Conservation (phyloP, 2,329 filamentous ascomycete genomes). For the Penicillium italicum region DNA sequence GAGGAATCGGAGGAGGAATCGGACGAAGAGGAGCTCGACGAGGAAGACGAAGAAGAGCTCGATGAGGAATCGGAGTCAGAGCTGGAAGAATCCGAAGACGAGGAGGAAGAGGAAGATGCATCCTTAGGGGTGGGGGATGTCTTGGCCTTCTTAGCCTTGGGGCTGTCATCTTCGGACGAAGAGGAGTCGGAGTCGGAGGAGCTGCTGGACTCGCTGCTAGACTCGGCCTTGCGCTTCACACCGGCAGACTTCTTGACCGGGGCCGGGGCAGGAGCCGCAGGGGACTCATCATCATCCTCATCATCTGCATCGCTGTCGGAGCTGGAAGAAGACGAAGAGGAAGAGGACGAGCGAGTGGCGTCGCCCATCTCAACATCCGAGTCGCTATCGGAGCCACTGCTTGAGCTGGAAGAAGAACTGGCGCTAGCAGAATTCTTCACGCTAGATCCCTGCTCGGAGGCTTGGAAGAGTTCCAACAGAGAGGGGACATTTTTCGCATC, state of each 20-base stretch:
- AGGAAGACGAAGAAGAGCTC: conserved; percentile 19
- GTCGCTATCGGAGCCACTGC: conserved; percentile 30
- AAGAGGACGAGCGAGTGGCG: conserved; percentile 30
- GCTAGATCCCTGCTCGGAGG: conserved; percentile 15
- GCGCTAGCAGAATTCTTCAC: conserved; percentile 19
- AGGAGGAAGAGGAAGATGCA: conserved; percentile 31
- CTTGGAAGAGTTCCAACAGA: conserved; percentile 31
- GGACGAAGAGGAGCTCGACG: conserved; percentile 18
- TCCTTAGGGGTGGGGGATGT: conserved; percentile 29
- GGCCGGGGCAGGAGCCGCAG: conserved; percentile 31
- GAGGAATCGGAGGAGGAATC: conserved; percentile 13
- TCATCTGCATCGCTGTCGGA: conserved; percentile 53
- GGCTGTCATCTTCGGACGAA: conserved; percentile 48
- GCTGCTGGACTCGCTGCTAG: conserved; percentile 43
- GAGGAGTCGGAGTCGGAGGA: conserved; percentile 40
- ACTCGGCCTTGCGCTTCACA: conserved; percentile 58
- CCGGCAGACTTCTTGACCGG: conserved; percentile 37
- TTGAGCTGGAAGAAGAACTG: conserved; percentile 17
- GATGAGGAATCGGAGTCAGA: conserved; percentile 26
- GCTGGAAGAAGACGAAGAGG: conserved; percentile 35
- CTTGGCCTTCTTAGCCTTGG: conserved; percentile 54
- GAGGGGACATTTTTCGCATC: conserved; percentile 35
- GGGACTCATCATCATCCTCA: conserved; percentile 52
- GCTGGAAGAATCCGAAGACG: conserved; percentile 24
- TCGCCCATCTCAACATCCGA: conserved; percentile 46